Percentiles rank a stretch among this genome's conserved stretches.
Evolutionary conservation across 2,329 filamentous ascomycete species (phyloP).

Genomic region (Dactylellina haptotyla): DNA sequence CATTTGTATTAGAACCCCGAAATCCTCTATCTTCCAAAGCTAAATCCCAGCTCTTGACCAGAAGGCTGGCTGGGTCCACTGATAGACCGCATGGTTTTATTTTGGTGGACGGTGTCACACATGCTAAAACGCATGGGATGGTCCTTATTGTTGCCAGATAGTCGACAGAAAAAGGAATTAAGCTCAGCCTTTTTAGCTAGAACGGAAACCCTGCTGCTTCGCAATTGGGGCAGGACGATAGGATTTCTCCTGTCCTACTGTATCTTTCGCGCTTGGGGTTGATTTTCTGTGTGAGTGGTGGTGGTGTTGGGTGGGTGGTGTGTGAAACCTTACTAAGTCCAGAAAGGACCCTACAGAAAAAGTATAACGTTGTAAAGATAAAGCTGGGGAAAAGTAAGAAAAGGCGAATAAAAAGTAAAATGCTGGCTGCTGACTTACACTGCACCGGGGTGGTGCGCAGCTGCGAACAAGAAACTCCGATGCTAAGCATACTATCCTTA

Average conservation of each 20-base stretch:
- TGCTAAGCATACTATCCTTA: conserved; percentile 1
- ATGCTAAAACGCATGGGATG: conserved; percentile 39
- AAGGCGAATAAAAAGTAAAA: not conserved
- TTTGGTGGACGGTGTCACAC: conserved; percentile 44
- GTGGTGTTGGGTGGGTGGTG: conserved; percentile 30
- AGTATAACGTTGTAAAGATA: conserved; percentile 26
- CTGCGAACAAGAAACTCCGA: conserved; percentile 1
- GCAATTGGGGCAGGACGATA: conserved; percentile 54
- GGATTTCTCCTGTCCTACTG: conserved; percentile 28
- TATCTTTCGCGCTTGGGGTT: conserved; percentile 4
- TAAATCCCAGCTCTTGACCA: conserved; percentile 12
- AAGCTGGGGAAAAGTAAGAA: conserved; percentile 29
- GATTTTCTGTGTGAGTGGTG: not conserved
- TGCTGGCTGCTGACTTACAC: conserved; percentile 1
- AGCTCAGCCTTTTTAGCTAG: conserved; percentile 24
- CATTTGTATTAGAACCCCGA: not conserved
- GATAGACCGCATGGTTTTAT: conserved; percentile 51
- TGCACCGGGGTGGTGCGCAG: conserved; percentile 12
- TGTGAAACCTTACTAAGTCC: conserved; percentile 40
- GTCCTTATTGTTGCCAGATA: conserved; percentile 20
- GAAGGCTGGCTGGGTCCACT: conserved; percentile 25
- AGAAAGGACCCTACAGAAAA: conserved; percentile 24
- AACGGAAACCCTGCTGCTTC: conserved; percentile 17
- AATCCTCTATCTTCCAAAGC: conserved; percentile 22
- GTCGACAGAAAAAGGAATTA: conserved; percentile 30